Conservation (phyloP, 371 early-diverging fungal species). For the Syncephalis plumigaleata region DNA sequence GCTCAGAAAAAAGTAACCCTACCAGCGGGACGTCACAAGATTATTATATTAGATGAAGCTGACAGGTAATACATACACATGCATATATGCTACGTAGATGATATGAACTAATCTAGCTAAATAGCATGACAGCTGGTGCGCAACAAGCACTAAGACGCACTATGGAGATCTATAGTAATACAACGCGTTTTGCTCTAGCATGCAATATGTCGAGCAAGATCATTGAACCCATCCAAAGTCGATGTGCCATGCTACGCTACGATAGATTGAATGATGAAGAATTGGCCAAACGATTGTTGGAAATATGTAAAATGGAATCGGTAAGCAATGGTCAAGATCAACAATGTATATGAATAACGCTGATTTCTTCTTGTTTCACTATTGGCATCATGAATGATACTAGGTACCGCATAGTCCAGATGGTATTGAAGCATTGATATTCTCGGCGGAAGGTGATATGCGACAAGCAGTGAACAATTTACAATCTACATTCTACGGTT, state of each 20-base stretch:
- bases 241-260: slow-evolving; percentile 92
- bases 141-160: slow-evolving; percentile 95
- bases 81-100: background rate
- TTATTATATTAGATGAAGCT: slow-evolving; percentile 97
- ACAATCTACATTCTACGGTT: slow-evolving; percentile 80
- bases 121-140: slow-evolving; percentile 79
- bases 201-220: slow-evolving; percentile 96
- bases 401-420: slow-evolving; percentile 67
- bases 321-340: slow-evolving; percentile 16
- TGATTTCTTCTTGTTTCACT: background rate
- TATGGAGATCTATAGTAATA: slow-evolving; percentile 91
- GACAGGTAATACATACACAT: slow-evolving; percentile 36
- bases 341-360: background rate
- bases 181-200: slow-evolving; percentile 95
- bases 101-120: slow-evolving; percentile 1
- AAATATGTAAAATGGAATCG: slow-evolving; percentile 71
- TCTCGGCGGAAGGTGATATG: slow-evolving; percentile 97
- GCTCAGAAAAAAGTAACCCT: slow-evolving; percentile 92
- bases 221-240: slow-evolving; percentile 97
- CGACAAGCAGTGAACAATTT: slow-evolving; percentile 97
- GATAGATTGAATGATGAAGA: slow-evolving; percentile 59
- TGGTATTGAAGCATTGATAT: slow-evolving; percentile 85
- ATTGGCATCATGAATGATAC: background rate
- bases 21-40: slow-evolving; percentile 81
- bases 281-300: slow-evolving; percentile 54